These are phyloP conservation scores for Sphagnum fallax DNA, from an alignment of 228 moss, liverwort and hornwort species.

Conservation along the genomic window DNA sequence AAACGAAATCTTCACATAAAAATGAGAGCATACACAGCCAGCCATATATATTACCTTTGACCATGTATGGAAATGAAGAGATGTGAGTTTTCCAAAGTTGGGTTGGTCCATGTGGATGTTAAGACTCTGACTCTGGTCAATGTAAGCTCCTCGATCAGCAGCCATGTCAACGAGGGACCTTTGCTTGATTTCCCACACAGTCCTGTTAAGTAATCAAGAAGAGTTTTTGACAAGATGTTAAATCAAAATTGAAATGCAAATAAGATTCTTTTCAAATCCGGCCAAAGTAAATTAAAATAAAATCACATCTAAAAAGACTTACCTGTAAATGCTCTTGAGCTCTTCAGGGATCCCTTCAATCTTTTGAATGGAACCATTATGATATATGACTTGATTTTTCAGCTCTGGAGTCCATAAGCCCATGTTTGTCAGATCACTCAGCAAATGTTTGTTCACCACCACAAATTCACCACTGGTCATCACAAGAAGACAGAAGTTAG, in stretches of 20 bases:
- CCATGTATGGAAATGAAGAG: conserved; percentile 94
- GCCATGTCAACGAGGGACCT: conserved; percentile 94
- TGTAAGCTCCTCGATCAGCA: conserved; percentile 78
- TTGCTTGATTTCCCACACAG: conserved; percentile 98
- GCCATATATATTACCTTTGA: conserved; percentile 27
- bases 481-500: too few species aligned
- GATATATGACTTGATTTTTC: conserved; percentile 78
- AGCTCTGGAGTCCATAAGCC: conserved; percentile 79
- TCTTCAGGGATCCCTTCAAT: conserved; percentile 46
- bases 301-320: neutral
- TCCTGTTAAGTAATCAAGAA: conserved; percentile 15
- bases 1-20: too few species aligned
- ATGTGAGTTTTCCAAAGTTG: conserved; percentile 83
- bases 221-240: too few species aligned
- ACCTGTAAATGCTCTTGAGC: conserved; percentile 69
- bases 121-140: conserved; percentile 95
- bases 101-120: conserved; percentile 96
- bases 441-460: conserved; percentile 94
- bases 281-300: too few species aligned
- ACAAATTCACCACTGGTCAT: conserved; percentile 83
- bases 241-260: too few species aligned
- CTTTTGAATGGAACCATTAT: conserved; percentile 69
- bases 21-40: too few species aligned
- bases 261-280: too few species aligned
- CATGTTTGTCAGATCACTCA: conserved; percentile 85